Base-by-base conservation (phyloP, 106 monocot genomes). In the Dioscorea zingiberensis region DNA sequence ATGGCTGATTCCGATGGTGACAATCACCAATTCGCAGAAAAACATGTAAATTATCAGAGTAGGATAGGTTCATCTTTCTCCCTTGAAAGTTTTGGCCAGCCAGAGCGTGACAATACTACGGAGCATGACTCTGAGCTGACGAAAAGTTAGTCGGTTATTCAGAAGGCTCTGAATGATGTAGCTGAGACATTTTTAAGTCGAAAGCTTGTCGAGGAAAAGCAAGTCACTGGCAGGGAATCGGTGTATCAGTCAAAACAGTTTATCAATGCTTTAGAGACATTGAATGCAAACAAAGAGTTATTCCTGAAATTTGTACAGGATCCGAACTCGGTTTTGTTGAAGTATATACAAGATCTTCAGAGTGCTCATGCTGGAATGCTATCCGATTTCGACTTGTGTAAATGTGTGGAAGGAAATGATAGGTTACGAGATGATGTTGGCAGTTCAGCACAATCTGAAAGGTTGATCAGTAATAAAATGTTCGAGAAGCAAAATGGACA, bases 211-310 rank as follows among this genome's bases (percentile, higher is more conserved):
- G 68, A 63, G 18, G 18, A 30, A 49, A 68, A 73, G 10, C 64
- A 44, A 21, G 13, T 55, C 0, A 44, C 3, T 32, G 17, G 47
- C 22, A 66, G 47, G 29, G 56, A 26, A 55, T 47, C 46, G 62
- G 17, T 54, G 9, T 38, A 60, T 47, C 79, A 77, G 58, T 73
- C 79, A 21, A 74, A 67, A 75, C 74, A 87, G 64, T 80, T 83
- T 60, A 77, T 77, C 59, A 61, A 87, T 71, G 80, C 87, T 44
- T 49, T 87, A 57, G 77, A 87, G 59, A 77, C 68, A 59, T 53
- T 87, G 48, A 77, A 69, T 67, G 83, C 83, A 56, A 83, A 83
- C 60, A 83, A 75, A 48, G 83, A 83, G 56, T 69, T 87, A 60
- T 69, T 83, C 63, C 54, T 83, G 24, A 87, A 77, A 63, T 74